Percentiles rank a stretch among this genome's conserved stretches.
These are phyloP conservation scores for Leishmania lainsoni DNA, from an alignment of 208 protist genomes.

Conservation along the genomic window DNA sequence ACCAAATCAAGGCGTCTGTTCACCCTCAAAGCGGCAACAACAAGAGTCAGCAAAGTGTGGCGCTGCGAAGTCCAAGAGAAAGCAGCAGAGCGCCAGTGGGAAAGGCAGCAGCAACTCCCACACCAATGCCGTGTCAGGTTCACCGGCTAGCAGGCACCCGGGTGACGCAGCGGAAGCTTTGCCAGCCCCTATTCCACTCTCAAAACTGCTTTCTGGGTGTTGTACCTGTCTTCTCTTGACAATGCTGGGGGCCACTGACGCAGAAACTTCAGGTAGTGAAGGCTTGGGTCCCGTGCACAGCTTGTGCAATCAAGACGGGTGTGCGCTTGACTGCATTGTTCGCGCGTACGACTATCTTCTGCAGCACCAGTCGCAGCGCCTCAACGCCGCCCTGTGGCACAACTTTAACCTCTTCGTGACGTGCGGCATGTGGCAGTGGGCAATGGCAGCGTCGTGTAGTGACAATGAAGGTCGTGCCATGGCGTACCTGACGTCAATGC, in stretches of 20 bases:
- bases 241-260: neutral
- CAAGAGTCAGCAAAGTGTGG: neutral
- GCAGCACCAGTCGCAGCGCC: conserved; percentile 29
- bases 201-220: conserved; percentile 3
- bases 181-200: neutral
- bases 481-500: neutral
- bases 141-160: neutral
- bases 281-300: neutral
- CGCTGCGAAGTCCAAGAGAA: conserved; percentile 12
- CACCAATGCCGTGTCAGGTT: neutral
- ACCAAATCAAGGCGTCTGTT: neutral
- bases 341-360: conserved; percentile 19
- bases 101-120: neutral
- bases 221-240: conserved; percentile 7
- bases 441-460: neutral
- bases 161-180: neutral
- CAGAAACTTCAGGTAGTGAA: neutral
- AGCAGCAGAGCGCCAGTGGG: neutral
- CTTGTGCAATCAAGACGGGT: neutral
- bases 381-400: conserved; percentile 20
- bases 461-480: neutral
- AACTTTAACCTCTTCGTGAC: conserved; percentile 9
- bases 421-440: conserved; percentile 6
- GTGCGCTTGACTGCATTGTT: neutral
- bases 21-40: neutral